Base-by-base conservation (phyloP, 768 basidiomycete genomes). In the Serendipita sp. region DNA sequence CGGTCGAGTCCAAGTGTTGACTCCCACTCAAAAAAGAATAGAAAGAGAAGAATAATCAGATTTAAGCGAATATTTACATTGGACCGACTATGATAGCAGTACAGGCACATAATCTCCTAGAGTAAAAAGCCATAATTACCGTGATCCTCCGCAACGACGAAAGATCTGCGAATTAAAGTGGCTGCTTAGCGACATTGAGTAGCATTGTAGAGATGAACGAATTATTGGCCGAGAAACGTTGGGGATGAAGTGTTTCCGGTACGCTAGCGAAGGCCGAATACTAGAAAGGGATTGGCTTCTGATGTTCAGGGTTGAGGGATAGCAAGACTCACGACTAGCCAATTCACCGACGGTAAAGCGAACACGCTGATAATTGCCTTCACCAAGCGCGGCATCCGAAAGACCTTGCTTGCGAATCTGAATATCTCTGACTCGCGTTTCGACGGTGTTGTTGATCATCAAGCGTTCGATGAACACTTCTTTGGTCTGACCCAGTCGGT, bases 351-450 rank as follows among this genome's bases (percentile, higher is more conserved):
- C 81, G 60, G 75, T 76, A 44, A 83, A 68, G 48, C 74, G 78
- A 79, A 63, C 10, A 64, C 45, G 38, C 10, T 80, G 78, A 16
- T 79, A 83, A 2, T 70, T 74, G 8, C 84, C 83, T 74, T 86
- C 85, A 3, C 85, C 84, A 45, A 86, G 75, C 66, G 78, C 78
- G 7, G 81, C 81, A 70, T 85, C 83, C 5, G 84, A 80, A 32
- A 86, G 78, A 64, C 81, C 81, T 46, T 75, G 76, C 74, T 86
- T 86, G 65, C 81, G 76, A 46, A 81, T 78, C 68, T 87, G 86
- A 66, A 89, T 73, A 0, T 75, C 76, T 32, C 86, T 75, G 37
- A 90, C 82, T n/a, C 87, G 77, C 69, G 88, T 83, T 70, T 89
- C 88, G 37, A 86, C 82, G 0, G 83, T 84, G 66, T 83, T 75